phyloP scores from a whole-genome alignment of 805 yeast genomes.

The Candida tibetensis region DNA sequence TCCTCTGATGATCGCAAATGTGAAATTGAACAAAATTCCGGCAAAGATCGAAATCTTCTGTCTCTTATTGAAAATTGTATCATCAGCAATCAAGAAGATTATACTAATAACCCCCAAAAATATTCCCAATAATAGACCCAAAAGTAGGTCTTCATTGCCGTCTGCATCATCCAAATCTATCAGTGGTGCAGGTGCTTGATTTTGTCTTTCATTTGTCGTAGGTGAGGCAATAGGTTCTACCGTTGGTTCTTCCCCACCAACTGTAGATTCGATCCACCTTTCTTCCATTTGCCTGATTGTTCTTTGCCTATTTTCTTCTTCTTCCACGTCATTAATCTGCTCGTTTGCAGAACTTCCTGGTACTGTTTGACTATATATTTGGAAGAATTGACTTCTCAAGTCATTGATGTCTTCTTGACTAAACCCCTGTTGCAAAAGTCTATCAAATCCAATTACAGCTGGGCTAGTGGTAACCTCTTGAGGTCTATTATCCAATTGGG shows the following conservation, averaged over 20 bases:
- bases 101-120: slow-evolving; percentile 67
- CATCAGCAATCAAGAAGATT: slow-evolving; percentile 58
- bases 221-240: slow-evolving; percentile 4
- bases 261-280: slow-evolving; percentile 83
- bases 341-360: slow-evolving; percentile 14
- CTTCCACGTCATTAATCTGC: slow-evolving; percentile 37
- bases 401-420: slow-evolving; percentile 71
- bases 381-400: slow-evolving; percentile 70
- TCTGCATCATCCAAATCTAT: slow-evolving; percentile 30
- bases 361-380: slow-evolving; percentile 53
- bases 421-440: slow-evolving; percentile 80
- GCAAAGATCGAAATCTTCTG: slow-evolving; percentile 67
- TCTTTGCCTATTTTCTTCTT: slow-evolving; percentile 38
- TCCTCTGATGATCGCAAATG: slow-evolving; percentile 58
- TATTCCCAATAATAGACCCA: slow-evolving; percentile 73
- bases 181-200: slow-evolving; percentile 8
- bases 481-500: slow-evolving; percentile 49
- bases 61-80: slow-evolving; percentile 57
- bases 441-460: slow-evolving; percentile 80
- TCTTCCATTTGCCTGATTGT: slow-evolving; percentile 69
- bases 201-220: slow-evolving; percentile 3
- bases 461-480: slow-evolving; percentile 53
- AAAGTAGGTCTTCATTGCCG: slow-evolving; percentile 59
- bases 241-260: slow-evolving; percentile 46
- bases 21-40: slow-evolving; percentile 66